Evolutionary conservation across 768 basidiomycete species (phyloP).

Genomic region (Podaxis rugospora): DNA sequence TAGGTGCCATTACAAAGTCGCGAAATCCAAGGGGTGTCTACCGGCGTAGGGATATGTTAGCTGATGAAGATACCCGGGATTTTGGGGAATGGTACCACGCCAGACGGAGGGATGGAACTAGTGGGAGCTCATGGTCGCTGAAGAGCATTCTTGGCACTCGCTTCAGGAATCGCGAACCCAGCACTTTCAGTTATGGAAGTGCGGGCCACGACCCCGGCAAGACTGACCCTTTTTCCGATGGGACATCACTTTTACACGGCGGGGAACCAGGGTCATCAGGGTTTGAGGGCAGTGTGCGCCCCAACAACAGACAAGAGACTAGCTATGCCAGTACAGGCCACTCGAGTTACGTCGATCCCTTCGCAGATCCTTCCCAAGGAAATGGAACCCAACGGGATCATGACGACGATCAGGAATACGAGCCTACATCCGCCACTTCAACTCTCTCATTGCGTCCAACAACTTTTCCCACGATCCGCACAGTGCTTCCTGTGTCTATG

Average conservation of each 20-base stretch:
- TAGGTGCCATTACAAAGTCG: constrained; percentile 26
- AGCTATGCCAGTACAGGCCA: constrained; percentile 36
- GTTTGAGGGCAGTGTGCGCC: constrained; percentile 19
- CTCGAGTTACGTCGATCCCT: constrained; percentile 43
- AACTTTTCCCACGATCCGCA: constrained; percentile 23
- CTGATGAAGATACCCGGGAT: constrained; percentile 65
- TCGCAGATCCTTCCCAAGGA: constrained; percentile 35
- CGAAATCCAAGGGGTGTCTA: constrained; percentile 21
- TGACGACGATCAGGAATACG: constrained; percentile 9
- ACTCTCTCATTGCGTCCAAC: constrained; percentile 14
- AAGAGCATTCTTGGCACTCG: constrained; percentile 38
- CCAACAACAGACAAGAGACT: constrained; percentile 25
- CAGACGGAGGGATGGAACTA: constrained; percentile 33
- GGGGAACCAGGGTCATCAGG: constrained; percentile 27
- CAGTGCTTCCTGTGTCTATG: constrained; percentile 28
- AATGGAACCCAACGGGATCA: constrained; percentile 17
- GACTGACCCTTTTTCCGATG: constrained; percentile 48
- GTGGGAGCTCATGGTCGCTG: constrained; percentile 52
- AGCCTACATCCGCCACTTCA: constrained; percentile 15
- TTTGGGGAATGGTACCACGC: constrained; percentile 39
- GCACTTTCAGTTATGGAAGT: constrained; percentile 23
- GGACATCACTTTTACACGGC: constrained; percentile 31
- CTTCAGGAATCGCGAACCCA: constrained; percentile 36
- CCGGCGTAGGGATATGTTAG: constrained; percentile 66
- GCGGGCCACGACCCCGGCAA: constrained; percentile 39